Evolutionary conservation across 2,329 filamentous ascomycete genomes (phyloP), one percentile per base, ranked within the genome.

Genomic region (Aureobasidium sp.): DNA sequence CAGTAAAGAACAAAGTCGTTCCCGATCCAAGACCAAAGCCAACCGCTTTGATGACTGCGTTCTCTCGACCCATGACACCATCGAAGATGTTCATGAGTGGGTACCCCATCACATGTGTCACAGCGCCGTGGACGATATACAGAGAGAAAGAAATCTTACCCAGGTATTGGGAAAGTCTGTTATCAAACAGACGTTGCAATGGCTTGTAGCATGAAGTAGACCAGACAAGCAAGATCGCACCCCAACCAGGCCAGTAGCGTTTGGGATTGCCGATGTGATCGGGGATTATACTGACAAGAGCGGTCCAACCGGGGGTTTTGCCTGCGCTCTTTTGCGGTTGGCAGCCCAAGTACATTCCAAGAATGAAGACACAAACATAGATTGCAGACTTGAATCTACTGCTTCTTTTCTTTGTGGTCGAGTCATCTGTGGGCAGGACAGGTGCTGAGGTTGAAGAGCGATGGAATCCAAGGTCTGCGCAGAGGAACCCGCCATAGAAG

Each of bases 111-210:
- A 82, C 81, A 70, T 88, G 86, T 71, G 85, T 81, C 2, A 84
- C 81, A 4, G 85, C 84, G 1, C 87, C 86, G 72, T 90, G 88
- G 78, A 89, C 84, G 16, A 90, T 81, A 73, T 90, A 90, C 33
- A 90, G 72, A 53, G 86, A 84, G 71, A 88, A 90, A 61, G 86
- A 88, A 69, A 90, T 84, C 72, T 84, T 84, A 67, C 88, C 88
- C 10, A 90, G 77, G 74, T 90, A 90, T 71, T 88, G 87, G 4
- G 87, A 78, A 16, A 81, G 69, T 3, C 76, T 71, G 1, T 79
- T 77, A 71, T 84, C 84, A 75, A 89, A 88, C 66, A 88, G 77
- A 27, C 77, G 76, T 71, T 85, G 84, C 80, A 84, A 11, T 4
- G 33, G 53, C 23, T 40, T 42, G 15, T 36, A 56, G 23, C 53